A percentile compares a stretch with the other conserved stretches of the same genome.
These are phyloP conservation scores for Aureobasidium sp. DNA, from an alignment of 2,329 filamentous ascomycete genomes.

Conservation along the genomic window DNA sequence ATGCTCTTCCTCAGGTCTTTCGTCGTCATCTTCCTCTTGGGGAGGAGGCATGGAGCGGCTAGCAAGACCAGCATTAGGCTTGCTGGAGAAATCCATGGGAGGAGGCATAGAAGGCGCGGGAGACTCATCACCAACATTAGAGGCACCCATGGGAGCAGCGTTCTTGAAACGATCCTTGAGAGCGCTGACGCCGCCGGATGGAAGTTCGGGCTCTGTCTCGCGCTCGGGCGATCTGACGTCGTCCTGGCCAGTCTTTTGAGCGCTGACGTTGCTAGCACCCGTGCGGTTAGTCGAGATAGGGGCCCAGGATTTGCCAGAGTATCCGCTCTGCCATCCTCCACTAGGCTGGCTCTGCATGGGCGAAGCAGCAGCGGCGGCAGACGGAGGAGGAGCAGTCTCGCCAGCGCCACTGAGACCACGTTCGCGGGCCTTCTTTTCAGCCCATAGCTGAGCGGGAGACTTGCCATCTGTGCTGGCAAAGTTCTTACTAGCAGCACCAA, in stretches of 20 bases:
- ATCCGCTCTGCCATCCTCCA: slow-evolving; percentile 88
- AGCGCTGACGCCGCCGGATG: slow-evolving; percentile 59
- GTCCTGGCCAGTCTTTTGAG: slow-evolving; percentile 57
- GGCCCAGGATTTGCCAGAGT: slow-evolving; percentile 83
- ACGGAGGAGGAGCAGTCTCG: slow-evolving; percentile 39
- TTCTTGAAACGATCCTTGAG: slow-evolving; percentile 78
- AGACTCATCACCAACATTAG: slow-evolving; percentile 31
- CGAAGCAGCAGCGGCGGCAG: slow-evolving; percentile 32
- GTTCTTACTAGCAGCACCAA: slow-evolving; percentile 78
- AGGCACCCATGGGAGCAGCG: slow-evolving; percentile 59
- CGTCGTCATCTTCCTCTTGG: slow-evolving; percentile 43
- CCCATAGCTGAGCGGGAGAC: slow-evolving; percentile 94
- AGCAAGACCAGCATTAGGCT: slow-evolving; percentile 50
- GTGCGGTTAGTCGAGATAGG: slow-evolving; percentile 68
- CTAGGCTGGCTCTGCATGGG: slow-evolving; percentile 61
- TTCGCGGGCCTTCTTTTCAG: slow-evolving; percentile 88
- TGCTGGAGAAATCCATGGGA: slow-evolving; percentile 57
- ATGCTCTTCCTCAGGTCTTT: slow-evolving; percentile 34
- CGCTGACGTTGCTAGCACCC: slow-evolving; percentile 46
- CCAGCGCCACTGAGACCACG: slow-evolving; percentile 48
- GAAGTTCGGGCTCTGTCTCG: slow-evolving; percentile 42
- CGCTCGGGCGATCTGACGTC: slow-evolving; percentile 41
- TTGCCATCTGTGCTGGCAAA: slow-evolving; percentile 94
- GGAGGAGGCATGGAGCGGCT: slow-evolving; percentile 66
- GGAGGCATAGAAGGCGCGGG: slow-evolving; percentile 44